Evolutionary conservation across 176 grass and related monocot genomes (phyloP).

Genomic region (Bolboschoenus planiculmis): DNA sequence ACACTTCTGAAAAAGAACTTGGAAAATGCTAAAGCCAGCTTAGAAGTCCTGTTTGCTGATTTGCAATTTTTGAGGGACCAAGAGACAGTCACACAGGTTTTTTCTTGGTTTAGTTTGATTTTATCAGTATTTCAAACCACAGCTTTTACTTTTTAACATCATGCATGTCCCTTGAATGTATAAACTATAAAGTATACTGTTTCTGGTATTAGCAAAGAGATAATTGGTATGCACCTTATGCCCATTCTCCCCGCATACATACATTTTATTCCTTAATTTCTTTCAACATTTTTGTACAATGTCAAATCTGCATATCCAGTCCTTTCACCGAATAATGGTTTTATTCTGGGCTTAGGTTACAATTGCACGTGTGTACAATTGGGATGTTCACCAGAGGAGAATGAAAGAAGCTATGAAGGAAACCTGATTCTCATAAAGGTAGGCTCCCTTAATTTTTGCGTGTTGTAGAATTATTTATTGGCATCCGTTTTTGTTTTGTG

Average conservation of each 20-base stretch:
- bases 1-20: constrained; percentile 80
- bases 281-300: not conserved
- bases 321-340: not conserved
- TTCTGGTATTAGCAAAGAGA: not conserved
- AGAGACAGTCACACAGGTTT: constrained; percentile 90
- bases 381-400: constrained; percentile 97
- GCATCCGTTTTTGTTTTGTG: not conserved
- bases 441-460: not conserved
- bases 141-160: not conserved
- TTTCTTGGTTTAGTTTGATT: not conserved
- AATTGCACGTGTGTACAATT: constrained; percentile 89
- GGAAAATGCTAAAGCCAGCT: constrained; percentile 93
- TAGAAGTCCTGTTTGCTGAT: constrained; percentile 81
- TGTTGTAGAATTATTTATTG: not conserved
- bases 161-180: not conserved
- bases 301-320: not conserved
- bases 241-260: not conserved
- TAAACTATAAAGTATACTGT: not conserved
- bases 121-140: not conserved
- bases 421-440: constrained; percentile 27
- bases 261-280: not conserved
- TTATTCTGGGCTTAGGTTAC: constrained; percentile 43
- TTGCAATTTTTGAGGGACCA: constrained; percentile 95
- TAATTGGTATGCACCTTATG: not conserved
- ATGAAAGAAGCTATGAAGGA: constrained; percentile 58